These are phyloP conservation scores for Daldinia sp. DNA, from an alignment of 2,329 filamentous ascomycete species.

Conservation along the genomic window DNA sequence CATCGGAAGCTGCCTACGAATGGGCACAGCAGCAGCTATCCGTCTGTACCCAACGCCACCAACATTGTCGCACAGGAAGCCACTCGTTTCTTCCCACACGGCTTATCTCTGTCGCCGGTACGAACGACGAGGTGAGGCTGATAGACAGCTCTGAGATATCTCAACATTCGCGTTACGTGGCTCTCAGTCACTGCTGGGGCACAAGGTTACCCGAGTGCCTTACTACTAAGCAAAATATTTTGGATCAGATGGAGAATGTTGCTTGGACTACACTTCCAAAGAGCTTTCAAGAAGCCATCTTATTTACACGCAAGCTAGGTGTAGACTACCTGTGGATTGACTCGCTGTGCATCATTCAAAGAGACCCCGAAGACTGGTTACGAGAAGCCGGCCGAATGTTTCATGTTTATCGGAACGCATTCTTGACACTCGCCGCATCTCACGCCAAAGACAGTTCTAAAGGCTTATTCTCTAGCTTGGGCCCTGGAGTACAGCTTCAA, in stretches of 20 bases:
- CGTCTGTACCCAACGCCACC: not conserved
- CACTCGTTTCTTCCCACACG: slow-evolving; percentile 18
- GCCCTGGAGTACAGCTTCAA: not conserved
- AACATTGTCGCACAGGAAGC: not conserved
- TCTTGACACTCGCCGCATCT: slow-evolving; percentile 14
- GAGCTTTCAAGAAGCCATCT: slow-evolving; percentile 12
- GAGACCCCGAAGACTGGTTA: slow-evolving; percentile 15
- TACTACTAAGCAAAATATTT: slow-evolving; percentile 2
- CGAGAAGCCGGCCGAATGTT: slow-evolving; percentile 20
- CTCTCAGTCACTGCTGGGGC: slow-evolving; percentile 26
- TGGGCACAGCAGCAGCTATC: slow-evolving; percentile 10
- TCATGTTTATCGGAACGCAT: slow-evolving; percentile 19
- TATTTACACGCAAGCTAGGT: slow-evolving; percentile 17
- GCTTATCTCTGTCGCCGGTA: slow-evolving; percentile 5
- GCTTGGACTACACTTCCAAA: slow-evolving; percentile 19
- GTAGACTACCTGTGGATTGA: slow-evolving; percentile 23
- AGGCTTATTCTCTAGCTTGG: slow-evolving; percentile 13
- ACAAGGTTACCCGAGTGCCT: slow-evolving; percentile 6
- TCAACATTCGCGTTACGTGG: slow-evolving; percentile 7
- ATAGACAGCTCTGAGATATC: not conserved
- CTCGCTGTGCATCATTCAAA: slow-evolving; percentile 10
- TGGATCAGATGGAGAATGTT: slow-evolving; percentile 9
- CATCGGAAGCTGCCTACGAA: slow-evolving; percentile 14
- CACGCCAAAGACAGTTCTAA: slow-evolving; percentile 9
- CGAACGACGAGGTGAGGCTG: slow-evolving; percentile 3